Evolutionary conservation across 83 land plant species (phyloP).

Genomic region (Diphasiastrum complanatum): DNA sequence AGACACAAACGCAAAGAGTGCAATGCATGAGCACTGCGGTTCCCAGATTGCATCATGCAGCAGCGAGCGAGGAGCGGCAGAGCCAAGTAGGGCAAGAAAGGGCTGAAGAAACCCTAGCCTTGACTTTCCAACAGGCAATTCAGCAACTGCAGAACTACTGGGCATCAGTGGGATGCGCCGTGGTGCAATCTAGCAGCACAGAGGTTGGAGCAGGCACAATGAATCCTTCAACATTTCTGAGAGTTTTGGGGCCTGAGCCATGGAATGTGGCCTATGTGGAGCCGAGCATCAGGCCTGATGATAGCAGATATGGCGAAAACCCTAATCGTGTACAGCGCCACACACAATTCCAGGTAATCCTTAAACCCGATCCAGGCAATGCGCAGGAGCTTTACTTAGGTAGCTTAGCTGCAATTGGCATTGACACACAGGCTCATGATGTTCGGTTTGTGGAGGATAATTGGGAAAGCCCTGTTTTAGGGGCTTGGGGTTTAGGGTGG

Average conservation of each 20-base stretch:
- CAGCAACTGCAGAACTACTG: slow-evolving; percentile 88
- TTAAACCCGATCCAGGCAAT: slow-evolving; percentile 96
- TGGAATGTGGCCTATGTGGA: slow-evolving; percentile 99
- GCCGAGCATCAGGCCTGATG: slow-evolving; percentile 94
- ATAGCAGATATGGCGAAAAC: slow-evolving; percentile 93
- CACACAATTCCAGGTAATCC: slow-evolving; percentile 90
- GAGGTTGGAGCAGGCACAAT: slow-evolving; percentile 99
- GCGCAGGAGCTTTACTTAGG: slow-evolving; percentile 78
- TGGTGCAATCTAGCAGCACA: slow-evolving; percentile 96
- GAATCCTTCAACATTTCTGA: slow-evolving; percentile 88
- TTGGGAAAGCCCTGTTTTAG: slow-evolving; percentile 98
- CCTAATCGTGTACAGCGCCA: slow-evolving; percentile 93
- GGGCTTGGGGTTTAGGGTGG: slow-evolving; percentile 99
- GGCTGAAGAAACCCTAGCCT: no score
- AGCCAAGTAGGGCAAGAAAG: no score
- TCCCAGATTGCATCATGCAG: no score
- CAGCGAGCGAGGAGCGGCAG: no score
- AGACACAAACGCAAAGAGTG: no score
- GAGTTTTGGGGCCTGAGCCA: slow-evolving; percentile 97
- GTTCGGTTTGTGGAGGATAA: slow-evolving; percentile 96
- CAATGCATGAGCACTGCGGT: no score
- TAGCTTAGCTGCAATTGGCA: slow-evolving; percentile 84
- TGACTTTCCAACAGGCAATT: no score
- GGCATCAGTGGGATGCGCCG: slow-evolving; percentile 93
- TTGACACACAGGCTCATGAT: slow-evolving; percentile 77